Conservation (phyloP, 2,329 filamentous ascomycete genomes). For the Aureobasidium sp. region DNA sequence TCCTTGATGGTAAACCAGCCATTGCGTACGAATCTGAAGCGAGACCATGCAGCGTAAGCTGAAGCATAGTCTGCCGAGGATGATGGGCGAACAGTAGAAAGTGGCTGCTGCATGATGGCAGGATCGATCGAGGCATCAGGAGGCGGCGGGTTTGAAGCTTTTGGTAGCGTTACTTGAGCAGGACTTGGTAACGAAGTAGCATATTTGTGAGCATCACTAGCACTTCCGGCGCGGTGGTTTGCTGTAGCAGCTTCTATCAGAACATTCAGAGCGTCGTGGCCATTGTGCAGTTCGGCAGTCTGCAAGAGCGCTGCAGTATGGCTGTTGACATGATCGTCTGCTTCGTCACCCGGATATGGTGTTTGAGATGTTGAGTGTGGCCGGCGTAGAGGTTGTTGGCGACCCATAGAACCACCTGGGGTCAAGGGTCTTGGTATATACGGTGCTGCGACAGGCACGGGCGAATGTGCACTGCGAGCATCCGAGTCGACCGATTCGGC, state of each 20-base stretch:
- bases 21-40: slow-evolving; percentile 89
- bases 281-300: slow-evolving; percentile 70
- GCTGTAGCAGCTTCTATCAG: slow-evolving; percentile 72
- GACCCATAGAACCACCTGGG: slow-evolving; percentile 58
- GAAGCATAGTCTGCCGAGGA: slow-evolving; percentile 28
- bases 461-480: slow-evolving; percentile 1
- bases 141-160: not conserved
- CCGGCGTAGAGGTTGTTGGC: slow-evolving; percentile 59
- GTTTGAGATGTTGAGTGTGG: slow-evolving; percentile 35
- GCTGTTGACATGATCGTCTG: slow-evolving; percentile 53
- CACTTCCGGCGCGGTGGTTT: slow-evolving; percentile 43
- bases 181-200: slow-evolving; percentile 5
- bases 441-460: not conserved
- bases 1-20: slow-evolving; percentile 95
- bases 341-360: slow-evolving; percentile 36
- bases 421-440: slow-evolving; percentile 49
- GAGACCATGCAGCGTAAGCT: slow-evolving; percentile 79
- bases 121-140: slow-evolving; percentile 21
- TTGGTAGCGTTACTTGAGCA: slow-evolving; percentile 4
- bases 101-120: slow-evolving; percentile 16
- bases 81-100: slow-evolving; percentile 1
- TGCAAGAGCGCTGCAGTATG: slow-evolving; percentile 54
- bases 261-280: slow-evolving; percentile 85
- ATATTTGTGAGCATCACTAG: not conserved
- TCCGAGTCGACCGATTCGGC: slow-evolving; percentile 29